Base-by-base conservation (phyloP, 1,284 basidiomycete genomes). In the Austropuccinia psidii region DNA sequence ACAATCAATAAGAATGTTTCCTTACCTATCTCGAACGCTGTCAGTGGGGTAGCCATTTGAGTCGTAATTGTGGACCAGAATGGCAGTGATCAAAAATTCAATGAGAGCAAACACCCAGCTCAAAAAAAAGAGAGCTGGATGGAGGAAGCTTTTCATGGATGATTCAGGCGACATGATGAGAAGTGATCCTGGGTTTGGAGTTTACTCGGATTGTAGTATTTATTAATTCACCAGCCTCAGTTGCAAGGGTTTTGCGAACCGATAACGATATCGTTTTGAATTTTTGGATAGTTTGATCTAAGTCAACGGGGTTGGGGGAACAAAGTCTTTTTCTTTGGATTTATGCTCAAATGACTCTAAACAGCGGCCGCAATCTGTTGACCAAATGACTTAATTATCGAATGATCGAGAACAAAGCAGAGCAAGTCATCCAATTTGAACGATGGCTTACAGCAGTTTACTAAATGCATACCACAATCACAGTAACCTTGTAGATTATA, bases 31-130 rank as follows among this genome's bases (percentile, higher is more conserved):
- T 47, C 72, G 50, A 35, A 49, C 3, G 35, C 50, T 49, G 33
- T 39, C 19, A 41, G 39, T 65, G 17, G 52, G 61, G 43, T 73
- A 73, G 24, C 9, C 52, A 27, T 73, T 33, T 49, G 35, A 37
- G 21, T 73, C 50, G 29, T 73, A 73, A 31, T 66, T 43, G 58
- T 54, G 50, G 39, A 73, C 52, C 17, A 73, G 52, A 29, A 66
- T 54, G n/a, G 62, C 52, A 58, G 61, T 73, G 43, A 66, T 73
- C 27, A 73, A 55, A 31, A 73, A 73, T 31, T 73, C 39, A n/a
- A 73, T 66, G 9, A 73, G 21, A 31, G 60, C 47, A 19, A 73
- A 39, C 11, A 73, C 9, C 21, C 35, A 37, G 27, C 35, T 60
- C 21, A 41, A 60, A n/a, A 24, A 8, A 60, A 41, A 60, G 4